A percentile compares a stretch with the other conserved stretches of the same genome.
phyloP scores from a whole-genome alignment of 139 green algal species.

The Chlorella sorokiniana region DNA sequence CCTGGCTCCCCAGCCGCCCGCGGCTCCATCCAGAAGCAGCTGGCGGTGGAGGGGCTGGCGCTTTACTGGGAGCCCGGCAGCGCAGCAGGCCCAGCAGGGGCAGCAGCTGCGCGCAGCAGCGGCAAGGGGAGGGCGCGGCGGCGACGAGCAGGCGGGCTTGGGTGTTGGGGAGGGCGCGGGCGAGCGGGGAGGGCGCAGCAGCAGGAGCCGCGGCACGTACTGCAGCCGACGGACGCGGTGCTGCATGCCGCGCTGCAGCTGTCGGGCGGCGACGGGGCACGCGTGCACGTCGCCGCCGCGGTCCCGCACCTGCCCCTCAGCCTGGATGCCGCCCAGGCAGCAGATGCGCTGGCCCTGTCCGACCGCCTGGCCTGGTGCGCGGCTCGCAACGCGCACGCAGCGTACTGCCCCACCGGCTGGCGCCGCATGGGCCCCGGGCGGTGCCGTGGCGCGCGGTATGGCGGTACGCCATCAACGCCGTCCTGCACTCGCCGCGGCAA shows the following conservation, averaged over 20 bases:
- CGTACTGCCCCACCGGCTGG: slow-evolving; percentile 40
- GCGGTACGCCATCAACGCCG: slow-evolving; percentile 56
- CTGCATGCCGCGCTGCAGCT: slow-evolving; percentile 30
- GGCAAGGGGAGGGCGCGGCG: not conserved
- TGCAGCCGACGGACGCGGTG: slow-evolving; percentile 27
- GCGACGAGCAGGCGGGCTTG: not conserved
- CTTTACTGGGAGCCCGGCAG: slow-evolving; percentile 27
- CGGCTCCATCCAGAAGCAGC: slow-evolving; percentile 35
- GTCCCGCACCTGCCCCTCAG: slow-evolving; percentile 18
- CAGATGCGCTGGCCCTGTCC: slow-evolving; percentile 15
- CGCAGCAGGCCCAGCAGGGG: not conserved
- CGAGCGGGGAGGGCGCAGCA: not conserved
- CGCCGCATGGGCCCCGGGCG: not conserved
- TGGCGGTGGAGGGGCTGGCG: slow-evolving; percentile 30
- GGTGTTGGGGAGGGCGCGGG: not conserved
- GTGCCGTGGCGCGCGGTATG: slow-evolving; percentile 42
- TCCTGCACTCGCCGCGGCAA: slow-evolving; percentile 43
- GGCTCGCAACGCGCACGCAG: slow-evolving; percentile 39
- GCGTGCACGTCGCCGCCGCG: slow-evolving; percentile 22
- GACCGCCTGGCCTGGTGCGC: slow-evolving; percentile 29
- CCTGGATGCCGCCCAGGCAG: slow-evolving; percentile 12
- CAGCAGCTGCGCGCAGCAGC: not conserved
- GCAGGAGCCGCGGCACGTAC: not conserved
- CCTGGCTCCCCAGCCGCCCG: not conserved
- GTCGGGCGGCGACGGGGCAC: not conserved